Base-by-base conservation (phyloP, 306 rosid species). In the Mucuna pruriens region DNA sequence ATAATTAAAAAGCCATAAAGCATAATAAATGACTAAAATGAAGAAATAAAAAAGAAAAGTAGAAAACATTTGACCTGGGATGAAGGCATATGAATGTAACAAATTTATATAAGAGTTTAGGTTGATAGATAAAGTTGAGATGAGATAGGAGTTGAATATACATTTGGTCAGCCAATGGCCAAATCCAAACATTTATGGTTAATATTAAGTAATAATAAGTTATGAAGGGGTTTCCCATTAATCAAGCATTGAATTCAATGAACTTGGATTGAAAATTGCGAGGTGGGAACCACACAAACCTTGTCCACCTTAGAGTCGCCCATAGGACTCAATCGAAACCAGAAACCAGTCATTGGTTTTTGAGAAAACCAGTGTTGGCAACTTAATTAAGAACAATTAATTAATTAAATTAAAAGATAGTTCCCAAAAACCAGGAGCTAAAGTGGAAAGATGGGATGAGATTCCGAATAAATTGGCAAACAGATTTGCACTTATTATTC, bases 401-500 rank as follows among this genome's bases (percentile, higher is more conserved):
- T 74, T 12, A 74, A 52, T 4, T 17, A 26, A 46, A 33, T 34
- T 19, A 34, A 38, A 39, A 55, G n/a, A 65, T 65, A 48, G 39
- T 64, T 88, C 97, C 97, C 90, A 91, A 71, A 88, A 91, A 86
- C 76, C 86, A 84, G 97, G 94, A 91, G 90, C 71, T 72, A 6
- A 48, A 76, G 42, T 74, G 79, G 82, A 23, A 75, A 75, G 11
- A 60, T 26, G 49, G 42, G 45, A 64, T 70, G 70, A 62, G 80
- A 63, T 78, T 87, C 90, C 92, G 74, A 87, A 36, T 31, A 71
- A 71, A 71, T 77, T 84, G 86, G 84, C 79, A 58, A 76, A 67
- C 61, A 5, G 17, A 40, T 69, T 69, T 79, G 2, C 19, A 57
- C 25, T 68, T 52, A 16, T 65, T 75, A 82, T 82, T 82, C 66